Conservation (phyloP, 78 protist genomes). For the Guillardia theta region DNA sequence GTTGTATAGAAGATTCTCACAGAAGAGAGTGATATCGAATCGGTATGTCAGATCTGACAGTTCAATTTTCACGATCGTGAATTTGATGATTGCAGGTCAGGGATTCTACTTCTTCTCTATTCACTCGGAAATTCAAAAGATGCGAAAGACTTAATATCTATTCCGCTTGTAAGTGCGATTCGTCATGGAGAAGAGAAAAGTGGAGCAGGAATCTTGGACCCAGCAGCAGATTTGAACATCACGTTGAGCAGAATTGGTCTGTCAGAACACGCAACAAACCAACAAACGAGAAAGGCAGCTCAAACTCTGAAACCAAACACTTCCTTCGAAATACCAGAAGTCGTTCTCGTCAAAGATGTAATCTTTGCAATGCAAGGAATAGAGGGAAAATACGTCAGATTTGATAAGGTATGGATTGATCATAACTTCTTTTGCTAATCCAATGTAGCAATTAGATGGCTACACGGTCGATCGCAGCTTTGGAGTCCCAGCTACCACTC, state of each 20-base stretch:
- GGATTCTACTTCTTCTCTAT: not conserved
- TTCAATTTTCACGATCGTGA: not conserved
- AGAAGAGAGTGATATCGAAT: not conserved
- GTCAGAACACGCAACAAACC: not conserved
- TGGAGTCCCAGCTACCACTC: not conserved
- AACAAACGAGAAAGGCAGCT: not conserved
- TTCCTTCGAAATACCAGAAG: not conserved
- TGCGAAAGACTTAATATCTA: too few relatives aligned
- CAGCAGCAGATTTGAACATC: not conserved
- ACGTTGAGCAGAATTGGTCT: too few relatives aligned
- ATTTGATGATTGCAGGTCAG: not conserved
- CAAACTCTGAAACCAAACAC: not conserved
- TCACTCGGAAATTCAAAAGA: not conserved
- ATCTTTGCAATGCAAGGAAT: conserved; percentile 27
- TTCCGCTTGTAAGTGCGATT: too few relatives aligned
- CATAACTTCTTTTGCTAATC: not conserved
- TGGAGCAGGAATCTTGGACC: not conserved
- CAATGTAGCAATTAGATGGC: not conserved
- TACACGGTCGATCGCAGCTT: not conserved
- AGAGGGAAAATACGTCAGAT: not conserved
- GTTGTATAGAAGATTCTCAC: not conserved
- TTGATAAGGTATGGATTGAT: not conserved
- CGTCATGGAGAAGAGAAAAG: not conserved
- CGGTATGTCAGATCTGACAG: not conserved
- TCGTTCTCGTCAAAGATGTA: not conserved